Conservation (phyloP, 1,284 basidiomycete genomes). For the Hemileia vastatrix region DNA sequence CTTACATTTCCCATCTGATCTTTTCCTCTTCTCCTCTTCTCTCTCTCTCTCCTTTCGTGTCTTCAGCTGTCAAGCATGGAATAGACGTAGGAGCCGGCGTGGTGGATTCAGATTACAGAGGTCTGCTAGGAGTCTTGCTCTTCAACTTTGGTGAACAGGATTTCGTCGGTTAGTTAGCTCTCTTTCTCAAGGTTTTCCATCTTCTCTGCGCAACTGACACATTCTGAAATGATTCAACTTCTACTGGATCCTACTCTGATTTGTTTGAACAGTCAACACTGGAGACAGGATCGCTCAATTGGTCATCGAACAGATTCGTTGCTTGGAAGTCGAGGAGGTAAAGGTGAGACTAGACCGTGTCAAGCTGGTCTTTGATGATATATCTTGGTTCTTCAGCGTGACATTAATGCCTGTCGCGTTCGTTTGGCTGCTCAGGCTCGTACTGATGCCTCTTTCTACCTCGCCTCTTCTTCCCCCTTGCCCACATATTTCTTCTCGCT, state of each 20-base stretch:
- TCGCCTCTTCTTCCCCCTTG: neutral
- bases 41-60: neutral
- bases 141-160: slow-evolving; percentile 41
- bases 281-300: slow-evolving; percentile 43
- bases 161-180: slow-evolving; percentile 29
- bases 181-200: too few species aligned
- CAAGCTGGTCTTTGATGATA: too few species aligned
- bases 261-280: slow-evolving; percentile 30
- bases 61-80: slow-evolving; percentile 37
- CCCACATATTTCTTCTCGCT: neutral
- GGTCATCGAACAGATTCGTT: slow-evolving; percentile 40
- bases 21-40: neutral
- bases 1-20: too few species aligned
- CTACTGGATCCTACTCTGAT: neutral
- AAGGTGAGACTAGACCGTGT: slow-evolving; percentile 23
- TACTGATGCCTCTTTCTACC: neutral
- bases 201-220: slow-evolving; percentile 35
- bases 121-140: slow-evolving; percentile 38
- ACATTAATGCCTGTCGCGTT: too few species aligned
- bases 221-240: neutral
- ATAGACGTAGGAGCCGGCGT: slow-evolving; percentile 44
- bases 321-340: slow-evolving; percentile 36
- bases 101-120: slow-evolving; percentile 41
- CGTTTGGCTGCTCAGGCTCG: too few species aligned
- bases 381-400: too few species aligned